These are phyloP conservation scores for Escovopsis weberi DNA, from an alignment of 2,329 filamentous ascomycete genomes.

Conservation along the genomic window DNA sequence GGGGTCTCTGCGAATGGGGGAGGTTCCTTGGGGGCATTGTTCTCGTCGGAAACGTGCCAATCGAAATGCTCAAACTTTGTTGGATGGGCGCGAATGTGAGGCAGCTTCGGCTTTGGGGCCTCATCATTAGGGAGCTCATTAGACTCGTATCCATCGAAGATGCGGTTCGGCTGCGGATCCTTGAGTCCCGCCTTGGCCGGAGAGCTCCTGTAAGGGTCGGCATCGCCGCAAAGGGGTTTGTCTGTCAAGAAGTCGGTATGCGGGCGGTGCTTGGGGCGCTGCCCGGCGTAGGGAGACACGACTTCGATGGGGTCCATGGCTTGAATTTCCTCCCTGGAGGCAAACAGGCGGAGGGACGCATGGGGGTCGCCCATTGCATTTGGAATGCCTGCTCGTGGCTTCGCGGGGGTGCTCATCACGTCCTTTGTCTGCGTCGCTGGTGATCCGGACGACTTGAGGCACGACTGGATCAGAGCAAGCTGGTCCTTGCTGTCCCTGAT, in stretches of 20 bases:
- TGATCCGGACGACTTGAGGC: conserved; percentile 33
- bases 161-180: conserved; percentile 46
- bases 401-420: conserved; percentile 24
- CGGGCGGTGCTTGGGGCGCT: conserved; percentile 50
- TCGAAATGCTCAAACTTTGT: conserved; percentile 80
- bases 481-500: conserved; percentile 81
- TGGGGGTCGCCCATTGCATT: conserved; percentile 49
- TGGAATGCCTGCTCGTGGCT: conserved; percentile 36
- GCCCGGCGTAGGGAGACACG: conserved; percentile 47
- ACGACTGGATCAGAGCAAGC: conserved; percentile 55
- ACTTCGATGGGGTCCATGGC: conserved; percentile 30
- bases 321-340: conserved; percentile 49
- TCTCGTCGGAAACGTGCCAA: conserved; percentile 42
- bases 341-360: conserved; percentile 61
- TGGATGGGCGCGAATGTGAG: conserved; percentile 50
- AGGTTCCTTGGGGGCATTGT: conserved; percentile 32
- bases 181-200: conserved; percentile 40
- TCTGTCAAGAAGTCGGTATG: conserved; percentile 57
- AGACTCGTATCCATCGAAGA: conserved; percentile 43
- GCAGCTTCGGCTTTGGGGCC: conserved; percentile 26
- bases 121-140: conserved; percentile 25
- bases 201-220: conserved; percentile 34
- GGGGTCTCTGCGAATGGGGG: conserved; percentile 25
- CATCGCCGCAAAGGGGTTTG: conserved; percentile 29
- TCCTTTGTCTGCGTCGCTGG: conserved; percentile 11